Evolutionary conservation across 441 rosid species (phyloP).

Genomic region (Gossypium schwendimanii): DNA sequence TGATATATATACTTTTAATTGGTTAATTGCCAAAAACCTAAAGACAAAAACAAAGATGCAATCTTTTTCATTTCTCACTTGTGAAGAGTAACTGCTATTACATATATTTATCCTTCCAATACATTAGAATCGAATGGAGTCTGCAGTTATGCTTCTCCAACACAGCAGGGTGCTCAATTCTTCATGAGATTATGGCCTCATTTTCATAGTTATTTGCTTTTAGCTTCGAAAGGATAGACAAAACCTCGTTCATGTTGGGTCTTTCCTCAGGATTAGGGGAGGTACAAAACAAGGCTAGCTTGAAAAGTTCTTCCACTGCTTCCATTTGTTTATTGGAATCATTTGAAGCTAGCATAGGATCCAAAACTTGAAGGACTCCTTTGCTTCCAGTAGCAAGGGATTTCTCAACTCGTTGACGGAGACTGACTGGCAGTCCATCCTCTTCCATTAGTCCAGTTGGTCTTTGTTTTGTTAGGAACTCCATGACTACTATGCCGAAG

Average conservation of each 20-base stretch:
- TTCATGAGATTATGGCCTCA: background rate
- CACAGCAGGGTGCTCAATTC: background rate
- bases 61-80: background rate
- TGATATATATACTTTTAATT: background rate
- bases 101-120: background rate
- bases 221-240: slow-evolving; percentile 43
- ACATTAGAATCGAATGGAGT: background rate
- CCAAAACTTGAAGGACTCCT: slow-evolving; percentile 48
- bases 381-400: slow-evolving; percentile 33
- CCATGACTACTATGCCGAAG: slow-evolving; percentile 68
- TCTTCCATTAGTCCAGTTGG: slow-evolving; percentile 58
- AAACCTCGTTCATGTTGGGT: slow-evolving; percentile 52
- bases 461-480: slow-evolving; percentile 57
- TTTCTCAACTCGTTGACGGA: slow-evolving; percentile 49
- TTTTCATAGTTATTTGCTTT: slow-evolving; percentile 14
- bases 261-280: slow-evolving; percentile 54
- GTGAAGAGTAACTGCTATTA: background rate
- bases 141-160: background rate
- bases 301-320: slow-evolving; percentile 34
- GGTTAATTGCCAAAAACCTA: no score
- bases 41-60: background rate
- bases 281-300: slow-evolving; percentile 59
- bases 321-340: slow-evolving; percentile 27
- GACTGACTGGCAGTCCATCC: slow-evolving; percentile 37
- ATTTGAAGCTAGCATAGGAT: slow-evolving; percentile 31